Evolutionary conservation across 768 basidiomycete species (phyloP), one percentile per base, ranked within the genome.

Genomic region (Lepiota brunneoincarnata): DNA sequence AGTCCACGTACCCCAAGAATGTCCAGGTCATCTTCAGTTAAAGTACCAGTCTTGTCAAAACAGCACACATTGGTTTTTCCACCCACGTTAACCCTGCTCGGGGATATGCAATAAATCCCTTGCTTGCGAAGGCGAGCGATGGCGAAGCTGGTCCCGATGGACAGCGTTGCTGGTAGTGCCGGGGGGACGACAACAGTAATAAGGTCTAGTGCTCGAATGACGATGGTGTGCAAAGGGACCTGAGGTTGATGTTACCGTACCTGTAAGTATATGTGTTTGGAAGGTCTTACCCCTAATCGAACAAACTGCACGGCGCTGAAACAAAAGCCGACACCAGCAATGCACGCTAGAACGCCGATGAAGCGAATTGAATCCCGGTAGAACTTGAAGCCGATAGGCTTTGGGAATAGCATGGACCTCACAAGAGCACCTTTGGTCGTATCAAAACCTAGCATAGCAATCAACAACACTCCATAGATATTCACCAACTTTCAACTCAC

Each of bases 301-400:
- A 99, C 73, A 64, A 99, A 99, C 64, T 96, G 93, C 24, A 95
- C 77, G 4, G 93, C 92, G 62, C 92, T 95, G 54, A 86, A 88
- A 55, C 89, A 85, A 69, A 99, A 99, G 1, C 96, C 97, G 20
- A 95, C 66, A 11, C 83, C 84, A 11, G 97, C 97, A 47, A 99
- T 86, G n/a, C 91, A 83, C 18, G 92, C 87, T 12, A 99, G 80
- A 4, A 99, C 93, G 18, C 82, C 79, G 49, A 98, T 97, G 69
- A 99, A 99, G 57, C 87, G 75, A 26, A 91, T 84, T 1, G 91
- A 92, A 69, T 94, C 92, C 28, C 87, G 86, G 72, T 98, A 98
- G 72, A 99, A 98, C 68, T 97, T 97, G 83, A 99, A 99, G 0
- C 94, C 96, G 58, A 97, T 94, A 0, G 96, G 95, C 65, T 97